Percentiles rank a stretch among this genome's conserved stretches.
These are phyloP conservation scores for Aureobasidium mangrovei DNA, from an alignment of 2,329 filamentous ascomycete species.

Conservation along the genomic window DNA sequence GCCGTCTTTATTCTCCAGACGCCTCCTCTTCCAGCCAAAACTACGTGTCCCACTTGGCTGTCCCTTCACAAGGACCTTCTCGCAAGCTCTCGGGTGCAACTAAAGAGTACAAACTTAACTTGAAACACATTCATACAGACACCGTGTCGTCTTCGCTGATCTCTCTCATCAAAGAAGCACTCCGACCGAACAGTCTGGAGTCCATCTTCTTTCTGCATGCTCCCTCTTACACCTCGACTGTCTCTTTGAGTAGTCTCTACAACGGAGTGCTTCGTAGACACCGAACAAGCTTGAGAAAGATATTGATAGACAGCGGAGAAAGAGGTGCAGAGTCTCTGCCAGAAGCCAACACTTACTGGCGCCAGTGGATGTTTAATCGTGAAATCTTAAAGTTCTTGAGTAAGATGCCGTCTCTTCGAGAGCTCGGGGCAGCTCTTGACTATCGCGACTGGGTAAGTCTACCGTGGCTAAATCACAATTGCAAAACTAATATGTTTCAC, in stretches of 20 bases:
- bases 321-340: slow-evolving; percentile 38
- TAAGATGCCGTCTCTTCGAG: slow-evolving; percentile 60
- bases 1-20: slow-evolving; percentile 29
- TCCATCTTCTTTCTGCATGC: slow-evolving; percentile 60
- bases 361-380: slow-evolving; percentile 60
- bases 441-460: slow-evolving; percentile 67
- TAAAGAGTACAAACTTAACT: slow-evolving; percentile 40
- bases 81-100: neutral
- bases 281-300: slow-evolving; percentile 58
- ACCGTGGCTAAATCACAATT: neutral
- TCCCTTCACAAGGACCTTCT: neutral
- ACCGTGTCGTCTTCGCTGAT: slow-evolving; percentile 60
- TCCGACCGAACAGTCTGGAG: slow-evolving; percentile 72
- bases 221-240: slow-evolving; percentile 44
- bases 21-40: neutral
- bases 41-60: neutral
- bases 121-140: slow-evolving; percentile 71
- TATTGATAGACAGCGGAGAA: slow-evolving; percentile 64
- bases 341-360: slow-evolving; percentile 43
- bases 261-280: slow-evolving; percentile 62
- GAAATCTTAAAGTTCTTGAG: slow-evolving; percentile 66
- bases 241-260: slow-evolving; percentile 64
- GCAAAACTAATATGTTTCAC: neutral
- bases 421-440: slow-evolving; percentile 63
- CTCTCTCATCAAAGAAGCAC: slow-evolving; percentile 64